Percentiles rank a stretch among this genome's conserved stretches.
phyloP scores from a whole-genome alignment of 805 yeast genomes.

The Cyberlindnera lachancei region DNA sequence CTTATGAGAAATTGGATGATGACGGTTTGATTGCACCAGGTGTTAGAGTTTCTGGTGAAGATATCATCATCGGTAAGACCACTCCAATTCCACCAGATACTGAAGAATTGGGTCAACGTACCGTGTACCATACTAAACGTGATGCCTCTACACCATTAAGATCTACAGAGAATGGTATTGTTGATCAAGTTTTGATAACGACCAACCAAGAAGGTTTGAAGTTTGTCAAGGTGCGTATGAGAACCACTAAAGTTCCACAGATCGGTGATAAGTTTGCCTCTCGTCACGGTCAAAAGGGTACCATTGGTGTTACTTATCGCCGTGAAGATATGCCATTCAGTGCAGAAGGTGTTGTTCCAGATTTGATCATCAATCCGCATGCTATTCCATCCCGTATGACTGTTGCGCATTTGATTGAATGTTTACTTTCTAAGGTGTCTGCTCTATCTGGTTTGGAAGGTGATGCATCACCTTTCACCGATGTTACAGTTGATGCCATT shows the following conservation, averaged over 20 bases:
- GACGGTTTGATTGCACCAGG: slow-evolving; percentile 99
- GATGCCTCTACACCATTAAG: slow-evolving; percentile 98
- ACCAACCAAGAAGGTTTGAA: slow-evolving; percentile 98
- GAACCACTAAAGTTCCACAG: slow-evolving; percentile 97
- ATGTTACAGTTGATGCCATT: slow-evolving; percentile 95
- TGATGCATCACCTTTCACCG: slow-evolving; percentile 98
- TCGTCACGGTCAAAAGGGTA: slow-evolving; percentile 99
- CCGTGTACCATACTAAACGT: slow-evolving; percentile 95
- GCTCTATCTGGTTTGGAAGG: slow-evolving; percentile 95
- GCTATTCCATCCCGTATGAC: slow-evolving; percentile 99
- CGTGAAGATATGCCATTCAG: slow-evolving; percentile 99
- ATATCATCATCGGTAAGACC: slow-evolving; percentile 96
- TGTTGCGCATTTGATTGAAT: slow-evolving; percentile 97
- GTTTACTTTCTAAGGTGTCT: slow-evolving; percentile 91
- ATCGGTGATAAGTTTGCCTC: slow-evolving; percentile 99
- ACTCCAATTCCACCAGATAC: slow-evolving; percentile 99
- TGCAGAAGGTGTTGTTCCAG: slow-evolving; percentile 94
- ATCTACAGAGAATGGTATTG: slow-evolving; percentile 96
- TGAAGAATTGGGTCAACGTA: slow-evolving; percentile 97
- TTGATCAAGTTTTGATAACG: slow-evolving; percentile 93
- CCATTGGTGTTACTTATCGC: slow-evolving; percentile 97
- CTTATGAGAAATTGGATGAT: slow-evolving; percentile 95
- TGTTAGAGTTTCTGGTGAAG: slow-evolving; percentile 97
- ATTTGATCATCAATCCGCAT: slow-evolving; percentile 95
- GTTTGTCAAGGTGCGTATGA: slow-evolving; percentile 96